A percentile compares a stretch with the other conserved stretches of the same genome.
These are phyloP conservation scores for Xylaria arbuscula DNA, from an alignment of 2,329 filamentous ascomycete genomes.

Conservation along the genomic window DNA sequence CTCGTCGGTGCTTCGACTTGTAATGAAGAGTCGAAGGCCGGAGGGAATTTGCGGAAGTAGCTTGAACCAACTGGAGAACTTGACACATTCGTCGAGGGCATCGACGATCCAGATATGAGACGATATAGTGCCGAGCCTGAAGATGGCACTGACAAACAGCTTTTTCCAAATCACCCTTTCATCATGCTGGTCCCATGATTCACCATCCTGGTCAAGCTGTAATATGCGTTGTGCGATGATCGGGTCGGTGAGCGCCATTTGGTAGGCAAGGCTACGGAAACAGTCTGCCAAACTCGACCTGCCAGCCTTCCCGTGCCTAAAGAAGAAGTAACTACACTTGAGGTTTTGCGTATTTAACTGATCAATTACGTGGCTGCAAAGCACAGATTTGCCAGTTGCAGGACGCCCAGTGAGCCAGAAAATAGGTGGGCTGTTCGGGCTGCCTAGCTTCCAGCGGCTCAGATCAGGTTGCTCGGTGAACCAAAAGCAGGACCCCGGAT, in stretches of 20 bases:
- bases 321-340: conserved; percentile 49
- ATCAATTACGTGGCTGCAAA: conserved; percentile 50
- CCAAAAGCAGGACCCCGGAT: conserved; percentile 50
- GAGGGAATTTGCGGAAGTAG: conserved; percentile 37
- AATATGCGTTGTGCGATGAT: conserved; percentile 39
- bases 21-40: conserved; percentile 46
- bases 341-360: conserved; percentile 38
- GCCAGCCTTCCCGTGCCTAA: conserved; percentile 41
- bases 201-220: conserved; percentile 35
- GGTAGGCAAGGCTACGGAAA: conserved; percentile 46
- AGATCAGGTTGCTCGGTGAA: conserved; percentile 44
- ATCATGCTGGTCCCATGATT: conserved; percentile 42
- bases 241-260: conserved; percentile 47
- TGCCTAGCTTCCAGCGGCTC: conserved; percentile 41
- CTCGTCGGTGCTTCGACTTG: conserved; percentile 45
- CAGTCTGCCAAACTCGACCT: conserved; percentile 44
- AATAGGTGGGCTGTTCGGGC: conserved; percentile 36
- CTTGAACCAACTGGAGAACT: conserved; percentile 39
- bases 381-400: conserved; percentile 52
- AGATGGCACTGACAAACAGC: conserved; percentile 44
- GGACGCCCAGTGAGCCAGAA: conserved; percentile 51
- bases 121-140: conserved; percentile 37
- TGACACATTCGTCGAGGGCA: conserved; percentile 48
- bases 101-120: conserved; percentile 50
- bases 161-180: conserved; percentile 44